Evolutionary conservation across 108 stramenopile genomes (phyloP).

Genomic region (Craspedostauros australis): DNA sequence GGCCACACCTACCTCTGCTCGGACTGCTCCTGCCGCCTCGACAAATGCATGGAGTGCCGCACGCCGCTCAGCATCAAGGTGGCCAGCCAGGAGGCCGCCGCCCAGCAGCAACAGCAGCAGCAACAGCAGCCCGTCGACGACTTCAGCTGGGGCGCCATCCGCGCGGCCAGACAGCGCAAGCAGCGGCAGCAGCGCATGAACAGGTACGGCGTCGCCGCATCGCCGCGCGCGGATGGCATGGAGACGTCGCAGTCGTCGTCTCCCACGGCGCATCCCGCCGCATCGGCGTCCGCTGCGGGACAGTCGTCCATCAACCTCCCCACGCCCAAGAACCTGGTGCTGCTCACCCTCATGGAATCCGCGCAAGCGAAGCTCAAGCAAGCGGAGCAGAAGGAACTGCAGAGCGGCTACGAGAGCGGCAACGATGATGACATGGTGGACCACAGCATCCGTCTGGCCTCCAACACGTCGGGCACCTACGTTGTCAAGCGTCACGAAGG

Average conservation of each 20-base stretch:
- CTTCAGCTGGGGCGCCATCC: not conserved
- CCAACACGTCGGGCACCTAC: constrained; percentile 31
- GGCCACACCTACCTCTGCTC: constrained; percentile 72
- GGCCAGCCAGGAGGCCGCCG: not conserved
- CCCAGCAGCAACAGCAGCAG: constrained; percentile 1
- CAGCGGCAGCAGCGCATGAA: not conserved
- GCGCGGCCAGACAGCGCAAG: not conserved
- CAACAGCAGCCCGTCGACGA: constrained; percentile 1
- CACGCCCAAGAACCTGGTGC: constrained; percentile 55
- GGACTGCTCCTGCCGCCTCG: constrained; percentile 45
- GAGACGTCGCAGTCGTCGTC: not conserved
- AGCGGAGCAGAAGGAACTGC: constrained; percentile 1
- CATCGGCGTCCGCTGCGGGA: not conserved
- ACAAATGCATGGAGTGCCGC: constrained; percentile 68
- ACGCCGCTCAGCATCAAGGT: constrained; percentile 24
- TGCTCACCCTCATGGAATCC: constrained; percentile 43
- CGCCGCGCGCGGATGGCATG: not conserved
- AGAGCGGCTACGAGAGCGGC: constrained; percentile 22
- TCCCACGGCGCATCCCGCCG: not conserved
- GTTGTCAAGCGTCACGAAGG: constrained; percentile 20
- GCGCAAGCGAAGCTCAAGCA: not conserved
- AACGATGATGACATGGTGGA: constrained; percentile 17
- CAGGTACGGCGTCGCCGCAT: not conserved
- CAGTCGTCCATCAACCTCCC: constrained; percentile 21
- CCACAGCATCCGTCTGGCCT: constrained; percentile 3